Conservation (phyloP, 192 early-diverging fungal species). For the Diversispora epigaea region DNA sequence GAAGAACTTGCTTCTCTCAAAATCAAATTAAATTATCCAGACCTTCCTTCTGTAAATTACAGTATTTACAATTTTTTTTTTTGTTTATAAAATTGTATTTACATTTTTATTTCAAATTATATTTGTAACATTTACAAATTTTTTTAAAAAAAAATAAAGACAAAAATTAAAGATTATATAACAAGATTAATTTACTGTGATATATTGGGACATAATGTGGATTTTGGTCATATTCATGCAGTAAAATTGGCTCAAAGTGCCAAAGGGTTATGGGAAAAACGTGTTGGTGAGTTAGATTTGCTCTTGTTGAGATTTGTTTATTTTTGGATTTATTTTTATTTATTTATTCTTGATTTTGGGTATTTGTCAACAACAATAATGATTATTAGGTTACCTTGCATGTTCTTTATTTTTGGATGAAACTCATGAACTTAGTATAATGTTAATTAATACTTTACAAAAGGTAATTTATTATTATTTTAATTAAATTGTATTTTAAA, state of each 20-base stretch:
- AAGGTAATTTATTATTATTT: too few species aligned
- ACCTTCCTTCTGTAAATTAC: constrained; percentile 15
- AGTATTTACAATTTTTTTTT: background rate
- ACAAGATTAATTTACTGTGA: constrained; percentile 51
- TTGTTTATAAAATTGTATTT: background rate
- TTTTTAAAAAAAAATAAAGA: constrained; percentile 32
- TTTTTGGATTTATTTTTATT: background rate
- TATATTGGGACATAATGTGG: constrained; percentile 57
- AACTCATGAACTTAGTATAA: constrained; percentile 51
- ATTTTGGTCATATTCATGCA: constrained; percentile 56
- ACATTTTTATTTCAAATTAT: background rate
- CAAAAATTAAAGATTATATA: constrained; percentile 54
- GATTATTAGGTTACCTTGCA: constrained; percentile 47
- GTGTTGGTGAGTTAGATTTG: constrained; percentile 41
- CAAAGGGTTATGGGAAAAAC: constrained; percentile 47
- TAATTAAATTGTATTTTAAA: too few species aligned
- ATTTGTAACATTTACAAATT: background rate
- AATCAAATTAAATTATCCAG: constrained; percentile 24
- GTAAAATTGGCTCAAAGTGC: constrained; percentile 57
- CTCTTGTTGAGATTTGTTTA: background rate
- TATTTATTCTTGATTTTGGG: background rate
- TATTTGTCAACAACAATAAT: too few species aligned
- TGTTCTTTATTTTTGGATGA: constrained; percentile 50
- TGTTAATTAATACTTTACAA: constrained; percentile 58
- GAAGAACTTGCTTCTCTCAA: constrained; percentile 14